A percentile compares a stretch with the other conserved stretches of the same genome.
These are phyloP conservation scores for Fagopyrum tataricum DNA, from an alignment of 148 eudicot species.

Conservation along the genomic window DNA sequence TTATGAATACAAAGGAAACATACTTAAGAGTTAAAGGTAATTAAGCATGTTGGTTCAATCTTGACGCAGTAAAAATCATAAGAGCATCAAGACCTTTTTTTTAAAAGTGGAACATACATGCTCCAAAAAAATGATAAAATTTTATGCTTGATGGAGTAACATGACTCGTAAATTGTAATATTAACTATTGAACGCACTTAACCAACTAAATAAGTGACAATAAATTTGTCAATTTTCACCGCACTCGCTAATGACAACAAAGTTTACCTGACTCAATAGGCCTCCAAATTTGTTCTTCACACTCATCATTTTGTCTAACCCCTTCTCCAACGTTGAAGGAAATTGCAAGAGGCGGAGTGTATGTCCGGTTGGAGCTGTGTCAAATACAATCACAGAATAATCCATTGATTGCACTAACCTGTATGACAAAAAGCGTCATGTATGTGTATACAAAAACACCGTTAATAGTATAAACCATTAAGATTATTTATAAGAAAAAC, in stretches of 20 bases:
- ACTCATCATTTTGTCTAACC: conserved; percentile 71
- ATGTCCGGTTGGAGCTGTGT: conserved; percentile 99
- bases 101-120: background rate
- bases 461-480: background rate
- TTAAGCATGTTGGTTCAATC: background rate
- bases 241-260: background rate
- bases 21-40: background rate
- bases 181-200: background rate
- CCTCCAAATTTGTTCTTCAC: conserved; percentile 94
- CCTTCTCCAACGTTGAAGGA: conserved; percentile 92
- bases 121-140: background rate
- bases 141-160: background rate
- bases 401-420: conserved; percentile 97
- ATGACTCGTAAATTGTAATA: background rate
- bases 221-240: background rate
- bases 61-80: background rate
- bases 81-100: background rate
- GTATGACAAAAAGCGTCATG: conserved; percentile 13
- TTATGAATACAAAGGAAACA: background rate
- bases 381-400: conserved; percentile 91
- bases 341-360: conserved; percentile 94
- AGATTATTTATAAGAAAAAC: background rate
- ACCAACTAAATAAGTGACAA: background rate
- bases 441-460: background rate
- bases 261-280: conserved; percentile 69